Percentiles rank a stretch among this genome's conserved stretches.
Conservation (phyloP, 768 basidiomycete genomes). For the Suillus americanus region DNA sequence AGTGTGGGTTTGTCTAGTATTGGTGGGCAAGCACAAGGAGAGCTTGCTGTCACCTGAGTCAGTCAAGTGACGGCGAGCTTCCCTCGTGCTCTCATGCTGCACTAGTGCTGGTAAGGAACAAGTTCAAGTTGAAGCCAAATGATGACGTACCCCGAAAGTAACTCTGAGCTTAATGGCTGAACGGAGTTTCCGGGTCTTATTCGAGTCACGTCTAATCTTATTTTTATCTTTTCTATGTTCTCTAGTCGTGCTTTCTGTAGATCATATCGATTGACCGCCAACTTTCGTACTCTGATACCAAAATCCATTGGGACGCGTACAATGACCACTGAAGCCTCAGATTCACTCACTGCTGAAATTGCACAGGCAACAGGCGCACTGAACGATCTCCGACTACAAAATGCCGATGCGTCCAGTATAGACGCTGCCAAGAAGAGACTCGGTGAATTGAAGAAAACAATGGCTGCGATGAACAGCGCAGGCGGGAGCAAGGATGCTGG, state of each 20-base stretch:
- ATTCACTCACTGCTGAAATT: conserved; percentile 55
- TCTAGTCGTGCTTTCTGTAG: background rate
- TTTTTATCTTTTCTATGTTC: conserved; percentile 4
- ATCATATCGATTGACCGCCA: conserved; percentile 4
- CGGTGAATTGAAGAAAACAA: conserved; percentile 62
- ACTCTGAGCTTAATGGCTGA: too few relatives aligned
- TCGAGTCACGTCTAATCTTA: conserved; percentile 5
- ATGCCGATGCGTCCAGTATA: conserved; percentile 47
- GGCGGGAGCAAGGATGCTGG: conserved; percentile 41
- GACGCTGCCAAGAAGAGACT: conserved; percentile 70
- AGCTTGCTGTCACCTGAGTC: background rate
- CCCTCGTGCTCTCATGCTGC: too few relatives aligned
- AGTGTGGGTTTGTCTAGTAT: background rate
- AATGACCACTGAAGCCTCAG: conserved; percentile 37
- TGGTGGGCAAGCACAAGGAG: background rate
- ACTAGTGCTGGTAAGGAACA: background rate
- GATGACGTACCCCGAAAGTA: background rate
- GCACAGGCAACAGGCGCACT: conserved; percentile 53
- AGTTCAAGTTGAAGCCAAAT: background rate
- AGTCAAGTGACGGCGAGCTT: too few relatives aligned
- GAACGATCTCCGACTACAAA: conserved; percentile 59
- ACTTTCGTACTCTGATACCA: background rate
- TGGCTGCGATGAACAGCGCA: conserved; percentile 41
- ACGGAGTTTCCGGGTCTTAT: background rate
- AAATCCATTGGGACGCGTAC: conserved; percentile 15